Percentiles rank a stretch among this genome's conserved stretches.
Conservation (phyloP, 1,139 yeast genomes). For the Protomyces lactucae-debilis region DNA sequence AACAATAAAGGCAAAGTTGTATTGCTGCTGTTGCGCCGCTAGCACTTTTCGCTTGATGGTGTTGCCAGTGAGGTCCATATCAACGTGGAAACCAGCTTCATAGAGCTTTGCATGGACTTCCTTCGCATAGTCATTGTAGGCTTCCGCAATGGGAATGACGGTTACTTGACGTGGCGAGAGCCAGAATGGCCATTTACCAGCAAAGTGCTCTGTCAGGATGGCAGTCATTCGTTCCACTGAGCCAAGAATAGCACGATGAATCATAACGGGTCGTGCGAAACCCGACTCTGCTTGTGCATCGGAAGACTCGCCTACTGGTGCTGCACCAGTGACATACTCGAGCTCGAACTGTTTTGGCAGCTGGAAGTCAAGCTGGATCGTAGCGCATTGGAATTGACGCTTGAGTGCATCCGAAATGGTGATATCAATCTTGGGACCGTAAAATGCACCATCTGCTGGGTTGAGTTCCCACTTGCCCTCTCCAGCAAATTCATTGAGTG, state of each 20-base stretch:
- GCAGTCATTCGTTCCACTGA: constrained; percentile 91
- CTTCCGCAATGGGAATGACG: constrained; percentile 69
- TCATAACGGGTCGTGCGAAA: constrained; percentile 69
- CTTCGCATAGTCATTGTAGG: constrained; percentile 54
- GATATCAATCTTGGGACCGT: constrained; percentile 88
- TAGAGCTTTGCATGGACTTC: constrained; percentile 50
- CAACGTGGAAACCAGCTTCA: constrained; percentile 60
- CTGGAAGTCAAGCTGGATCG: constrained; percentile 93
- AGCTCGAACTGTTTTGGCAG: constrained; percentile 80
- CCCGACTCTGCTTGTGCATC: constrained; percentile 31
- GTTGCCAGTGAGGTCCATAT: constrained; percentile 62
- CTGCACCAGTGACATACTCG: constrained; percentile 52
- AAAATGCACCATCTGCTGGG: constrained; percentile 96
- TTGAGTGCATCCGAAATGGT: constrained; percentile 75
- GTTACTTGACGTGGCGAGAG: constrained; percentile 89
- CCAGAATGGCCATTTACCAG: constrained; percentile 99
- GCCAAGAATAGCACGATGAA: constrained; percentile 94
- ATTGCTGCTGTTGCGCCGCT: constrained; percentile 74
- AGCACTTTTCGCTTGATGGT: constrained; percentile 74
- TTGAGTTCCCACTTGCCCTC: constrained; percentile 59
- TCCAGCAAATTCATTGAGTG: constrained; percentile 51
- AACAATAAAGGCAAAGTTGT: constrained; percentile 70
- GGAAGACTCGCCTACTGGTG: constrained; percentile 20
- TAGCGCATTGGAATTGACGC: constrained; percentile 90
- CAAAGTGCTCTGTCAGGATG: constrained; percentile 79